Conservation (phyloP, 768 basidiomycete species). For the Butyriboletus loyo region DNA sequence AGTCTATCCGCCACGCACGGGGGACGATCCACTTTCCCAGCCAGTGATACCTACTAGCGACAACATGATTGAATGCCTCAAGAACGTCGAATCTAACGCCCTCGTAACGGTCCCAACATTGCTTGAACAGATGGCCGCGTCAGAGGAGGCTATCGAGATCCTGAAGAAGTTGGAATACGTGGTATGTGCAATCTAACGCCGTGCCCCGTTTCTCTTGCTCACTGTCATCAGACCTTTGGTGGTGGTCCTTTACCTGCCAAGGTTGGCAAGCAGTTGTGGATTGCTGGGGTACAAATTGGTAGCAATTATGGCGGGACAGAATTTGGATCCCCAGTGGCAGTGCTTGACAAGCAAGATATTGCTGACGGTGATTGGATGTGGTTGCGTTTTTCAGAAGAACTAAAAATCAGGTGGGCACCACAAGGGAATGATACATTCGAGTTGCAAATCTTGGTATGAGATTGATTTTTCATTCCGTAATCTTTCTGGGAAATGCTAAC, state of each 20-base stretch:
- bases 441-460: constrained; percentile 36
- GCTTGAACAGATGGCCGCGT: constrained; percentile 36
- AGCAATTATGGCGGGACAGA: constrained; percentile 39
- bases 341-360: constrained; percentile 2
- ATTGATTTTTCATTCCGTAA: no score
- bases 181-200: constrained; percentile 19
- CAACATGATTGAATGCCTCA: constrained; percentile 37
- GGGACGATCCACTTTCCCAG: constrained; percentile 13
- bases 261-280: constrained; percentile 33
- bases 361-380: constrained; percentile 36
- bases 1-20: constrained; percentile 28
- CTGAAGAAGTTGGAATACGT: constrained; percentile 28
- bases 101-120: constrained; percentile 39
- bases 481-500: neutral
- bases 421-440: constrained; percentile 37
- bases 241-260: constrained; percentile 39
- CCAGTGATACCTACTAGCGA: constrained; percentile 40
- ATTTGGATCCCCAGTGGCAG: constrained; percentile 10
- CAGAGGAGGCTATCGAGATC: constrained; percentile 20
- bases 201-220: neutral
- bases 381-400: constrained; percentile 24
- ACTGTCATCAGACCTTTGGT: constrained; percentile 28
- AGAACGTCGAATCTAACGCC: constrained; percentile 24
- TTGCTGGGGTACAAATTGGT: constrained; percentile 31
- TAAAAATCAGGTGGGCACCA: constrained; percentile 29